Evolutionary conservation across 1,139 yeast species (phyloP), one percentile per base, ranked within the genome.

Genomic region (Ashbya aceris): DNA sequence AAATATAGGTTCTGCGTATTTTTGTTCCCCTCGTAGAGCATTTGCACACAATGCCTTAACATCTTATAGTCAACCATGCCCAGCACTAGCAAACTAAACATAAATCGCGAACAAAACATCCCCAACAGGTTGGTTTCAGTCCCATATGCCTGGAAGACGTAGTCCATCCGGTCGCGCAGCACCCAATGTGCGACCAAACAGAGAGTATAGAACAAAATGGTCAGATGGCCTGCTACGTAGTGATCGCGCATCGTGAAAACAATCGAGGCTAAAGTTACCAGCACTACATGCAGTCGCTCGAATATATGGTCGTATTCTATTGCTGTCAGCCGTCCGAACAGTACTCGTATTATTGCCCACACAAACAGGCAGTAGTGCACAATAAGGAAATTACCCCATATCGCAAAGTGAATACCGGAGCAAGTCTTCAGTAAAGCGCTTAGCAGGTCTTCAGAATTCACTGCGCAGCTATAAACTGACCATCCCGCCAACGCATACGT

Each of bases 291-390:
- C 9, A 78, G 65, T 42, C 77, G 66, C 52, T 85, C 94, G 48
- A 80, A 71, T 17, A 89, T 66, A 56, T 83, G 87, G 52, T 89
- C 95, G 38, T 74, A 65, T 58, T 91, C 98, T 37, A 84, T 70
- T 27, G 79, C 66, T 42, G 95, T 68, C 42, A 91, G 65, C 43
- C 77, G 79, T 1, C 96, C 96, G 66, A 87, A 87, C 38, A 87
- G 59, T 1, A 79, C 4, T 23, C 47, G 45, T 11, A 63, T 65
- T 1, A 63, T 44, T 6, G 49, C 44, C 38, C 59, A 62, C 47
- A 66, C 65, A 9, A 61, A 13, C 2, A 56, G 46, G 2, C 55
- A 45, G 6, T 59, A 55, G 36, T 48, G 48, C 1, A 64, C 45
- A 2, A 62, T 41, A 7, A 55, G 35, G 53, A 65, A 62, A 27